These are phyloP conservation scores for Ramicandelaber brevisporus DNA, from an alignment of 192 early-diverging fungal genomes.

Conservation along the genomic window DNA sequence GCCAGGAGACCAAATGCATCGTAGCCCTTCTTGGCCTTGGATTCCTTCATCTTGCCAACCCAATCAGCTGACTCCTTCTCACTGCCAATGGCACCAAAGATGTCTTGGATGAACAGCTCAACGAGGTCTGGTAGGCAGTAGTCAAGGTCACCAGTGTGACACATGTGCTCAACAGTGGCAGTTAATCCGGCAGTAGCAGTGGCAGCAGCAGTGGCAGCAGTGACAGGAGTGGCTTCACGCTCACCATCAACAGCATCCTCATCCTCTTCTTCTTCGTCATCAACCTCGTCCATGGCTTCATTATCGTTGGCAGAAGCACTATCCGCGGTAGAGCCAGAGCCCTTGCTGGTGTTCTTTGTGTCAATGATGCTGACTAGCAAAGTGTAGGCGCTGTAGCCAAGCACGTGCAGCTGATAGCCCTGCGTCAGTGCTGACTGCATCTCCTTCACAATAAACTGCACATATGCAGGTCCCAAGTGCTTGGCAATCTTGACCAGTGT, in stretches of 20 bases:
- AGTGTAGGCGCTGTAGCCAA: constrained; percentile 78
- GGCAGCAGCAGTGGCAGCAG: no score
- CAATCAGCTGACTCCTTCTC: constrained; percentile 83
- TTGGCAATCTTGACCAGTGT: constrained; percentile 67
- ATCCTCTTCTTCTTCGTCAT: no score
- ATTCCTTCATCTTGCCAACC: constrained; percentile 72
- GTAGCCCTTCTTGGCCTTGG: constrained; percentile 55
- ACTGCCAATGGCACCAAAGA: constrained; percentile 72
- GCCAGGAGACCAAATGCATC: constrained; percentile 73
- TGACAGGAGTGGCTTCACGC: no score
- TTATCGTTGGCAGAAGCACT: no score
- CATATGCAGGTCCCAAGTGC: constrained; percentile 57
- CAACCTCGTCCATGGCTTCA: no score
- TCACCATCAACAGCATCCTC: no score
- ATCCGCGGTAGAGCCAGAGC: no score
- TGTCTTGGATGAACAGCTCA: constrained; percentile 54
- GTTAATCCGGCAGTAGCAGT: no score
- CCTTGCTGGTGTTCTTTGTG: no score
- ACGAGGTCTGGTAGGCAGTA: constrained; percentile 44
- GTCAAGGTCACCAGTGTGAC: constrained; percentile 49
- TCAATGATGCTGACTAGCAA: no score
- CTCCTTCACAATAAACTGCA: constrained; percentile 75
- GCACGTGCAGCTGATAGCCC: constrained; percentile 80
- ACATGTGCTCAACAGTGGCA: constrained; percentile 25
- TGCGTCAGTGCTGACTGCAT: constrained; percentile 43